Evolutionary conservation across 2,329 filamentous ascomycete genomes (phyloP).

Genomic region (Nectriaceae sp.): DNA sequence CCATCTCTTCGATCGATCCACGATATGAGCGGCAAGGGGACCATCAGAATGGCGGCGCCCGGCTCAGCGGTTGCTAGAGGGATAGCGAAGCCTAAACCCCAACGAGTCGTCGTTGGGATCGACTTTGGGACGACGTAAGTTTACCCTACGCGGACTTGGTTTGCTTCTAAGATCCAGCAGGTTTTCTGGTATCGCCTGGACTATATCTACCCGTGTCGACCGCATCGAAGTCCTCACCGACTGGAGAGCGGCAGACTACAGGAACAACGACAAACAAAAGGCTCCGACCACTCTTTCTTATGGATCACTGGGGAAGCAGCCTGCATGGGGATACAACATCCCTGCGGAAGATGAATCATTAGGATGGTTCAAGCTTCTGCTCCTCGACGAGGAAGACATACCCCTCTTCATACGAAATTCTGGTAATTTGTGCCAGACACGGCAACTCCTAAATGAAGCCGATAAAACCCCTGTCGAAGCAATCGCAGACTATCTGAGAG

Average conservation of each 20-base stretch:
- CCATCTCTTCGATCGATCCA: neutral
- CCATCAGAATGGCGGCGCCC: no score
- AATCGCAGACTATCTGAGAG: slow-evolving; percentile 34
- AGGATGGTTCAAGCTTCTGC: slow-evolving; percentile 45
- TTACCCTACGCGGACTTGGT: neutral
- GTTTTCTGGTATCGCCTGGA: slow-evolving; percentile 45
- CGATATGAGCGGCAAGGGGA: neutral
- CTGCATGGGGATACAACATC: slow-evolving; percentile 37
- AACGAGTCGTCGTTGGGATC: slow-evolving; percentile 39
- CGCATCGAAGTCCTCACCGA: slow-evolving; percentile 33
- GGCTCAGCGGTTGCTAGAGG: no score
- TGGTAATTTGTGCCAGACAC: slow-evolving; percentile 17
- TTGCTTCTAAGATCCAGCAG: slow-evolving; percentile 20
- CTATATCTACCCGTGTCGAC: slow-evolving; percentile 25
- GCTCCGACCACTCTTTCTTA: slow-evolving; percentile 31
- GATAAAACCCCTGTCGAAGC: slow-evolving; percentile 31
- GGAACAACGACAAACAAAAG: slow-evolving; percentile 36
- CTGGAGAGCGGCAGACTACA: slow-evolving; percentile 26
- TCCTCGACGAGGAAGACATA: slow-evolving; percentile 39
- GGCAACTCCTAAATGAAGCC: neutral
- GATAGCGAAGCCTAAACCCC: neutral
- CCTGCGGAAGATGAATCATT: slow-evolving; percentile 24
- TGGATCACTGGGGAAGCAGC: rapidly evolving
- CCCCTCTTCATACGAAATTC: slow-evolving; percentile 25
- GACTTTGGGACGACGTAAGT: slow-evolving; percentile 49